Percentiles rank a stretch among this genome's conserved stretches.
Evolutionary conservation across 1,139 yeast genomes (phyloP).

Genomic region (Yarrowia galli): DNA sequence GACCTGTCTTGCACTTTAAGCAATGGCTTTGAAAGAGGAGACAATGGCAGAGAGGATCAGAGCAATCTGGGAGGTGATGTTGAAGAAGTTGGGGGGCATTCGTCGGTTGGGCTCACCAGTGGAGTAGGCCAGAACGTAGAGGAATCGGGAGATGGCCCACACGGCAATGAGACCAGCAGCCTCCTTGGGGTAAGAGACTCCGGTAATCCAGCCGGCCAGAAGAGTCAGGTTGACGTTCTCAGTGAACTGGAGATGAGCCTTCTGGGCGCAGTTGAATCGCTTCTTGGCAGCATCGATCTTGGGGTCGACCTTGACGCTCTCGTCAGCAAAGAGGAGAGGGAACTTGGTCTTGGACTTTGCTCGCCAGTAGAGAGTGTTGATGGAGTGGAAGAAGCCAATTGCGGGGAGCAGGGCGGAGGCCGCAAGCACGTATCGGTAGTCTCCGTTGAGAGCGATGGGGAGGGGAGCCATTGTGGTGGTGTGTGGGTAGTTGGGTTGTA

Average conservation of each 20-base stretch:
- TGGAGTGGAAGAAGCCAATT: slow-evolving; percentile 39
- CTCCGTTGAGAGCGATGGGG: slow-evolving; percentile 39
- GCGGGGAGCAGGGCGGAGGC: slow-evolving; percentile 41
- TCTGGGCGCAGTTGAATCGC: slow-evolving; percentile 42
- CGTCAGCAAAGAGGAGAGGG: slow-evolving; percentile 41
- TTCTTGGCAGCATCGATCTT: slow-evolving; percentile 41
- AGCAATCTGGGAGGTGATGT: slow-evolving; percentile 27
- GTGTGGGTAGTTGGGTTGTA: not conserved
- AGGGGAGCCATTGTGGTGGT: slow-evolving; percentile 33
- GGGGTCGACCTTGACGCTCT: slow-evolving; percentile 40
- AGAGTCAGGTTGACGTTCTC: slow-evolving; percentile 41
- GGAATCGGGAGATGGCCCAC: slow-evolving; percentile 40
- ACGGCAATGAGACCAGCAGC: slow-evolving; percentile 40
- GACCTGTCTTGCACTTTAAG: not conserved
- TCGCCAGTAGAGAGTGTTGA: slow-evolving; percentile 40
- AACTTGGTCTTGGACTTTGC: slow-evolving; percentile 39
- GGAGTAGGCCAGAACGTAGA: slow-evolving; percentile 42
- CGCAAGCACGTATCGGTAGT: slow-evolving; percentile 41
- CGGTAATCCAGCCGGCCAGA: slow-evolving; percentile 41
- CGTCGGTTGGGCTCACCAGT: slow-evolving; percentile 42
- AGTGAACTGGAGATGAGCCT: slow-evolving; percentile 42
- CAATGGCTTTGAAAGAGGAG: slow-evolving; percentile 31
- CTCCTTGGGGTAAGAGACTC: slow-evolving; percentile 40
- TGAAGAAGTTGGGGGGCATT: slow-evolving; percentile 38
- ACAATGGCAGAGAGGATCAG: slow-evolving; percentile 24